Base-by-base conservation (phyloP, 2,329 filamentous ascomycete species). In the Macroventuria anomochaeta region DNA sequence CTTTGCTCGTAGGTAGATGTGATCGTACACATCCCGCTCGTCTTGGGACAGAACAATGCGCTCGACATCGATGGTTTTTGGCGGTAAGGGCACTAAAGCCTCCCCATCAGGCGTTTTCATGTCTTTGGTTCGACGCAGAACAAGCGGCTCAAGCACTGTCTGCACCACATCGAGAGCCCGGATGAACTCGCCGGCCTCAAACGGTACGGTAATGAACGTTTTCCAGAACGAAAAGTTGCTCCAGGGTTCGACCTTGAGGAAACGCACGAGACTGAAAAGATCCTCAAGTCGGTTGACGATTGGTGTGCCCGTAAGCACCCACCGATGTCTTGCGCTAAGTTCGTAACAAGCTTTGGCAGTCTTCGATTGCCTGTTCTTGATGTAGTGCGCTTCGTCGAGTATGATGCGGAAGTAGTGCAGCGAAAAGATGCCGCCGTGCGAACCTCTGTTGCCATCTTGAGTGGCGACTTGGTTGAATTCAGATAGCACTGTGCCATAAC, bases 171-270 rank as follows among this genome's bases (percentile, higher is more conserved):
- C 95, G 7, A 99, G 81, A 0, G 95, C 95, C 4, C 93, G 88
- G 63, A 97, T 86, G 70, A 96, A 97, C 59, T 99, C 90, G 62
- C 95, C 95, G 0, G 91, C 93, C 73, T 99, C 95, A 61, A 99
- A 99, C 0, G 95, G 95, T 1, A 96, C 88, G 0, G 95, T 99
- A 69, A 99, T 97, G 72, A 99, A 99, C 0, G 95, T 97, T 71
- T 93, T 93, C 95, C 95, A 99, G 77, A 96, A 99, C 0, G 93
- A 96, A 74, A 99, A 99, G 73, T 97, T 97, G 68, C 89, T 95
- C 95, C 95, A 99, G 0, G 95, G 95, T 71, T 97, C 93, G 3
- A 99, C 95, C 51, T 91, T 88, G 10, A 99, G 79, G 76, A 97
- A 99, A 3, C 91, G 87, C 11, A 97, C 91, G 31, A 99, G 78